Evolutionary conservation across 257 asterid genomes (phyloP).

Genomic region (Solanum lignicaule): DNA sequence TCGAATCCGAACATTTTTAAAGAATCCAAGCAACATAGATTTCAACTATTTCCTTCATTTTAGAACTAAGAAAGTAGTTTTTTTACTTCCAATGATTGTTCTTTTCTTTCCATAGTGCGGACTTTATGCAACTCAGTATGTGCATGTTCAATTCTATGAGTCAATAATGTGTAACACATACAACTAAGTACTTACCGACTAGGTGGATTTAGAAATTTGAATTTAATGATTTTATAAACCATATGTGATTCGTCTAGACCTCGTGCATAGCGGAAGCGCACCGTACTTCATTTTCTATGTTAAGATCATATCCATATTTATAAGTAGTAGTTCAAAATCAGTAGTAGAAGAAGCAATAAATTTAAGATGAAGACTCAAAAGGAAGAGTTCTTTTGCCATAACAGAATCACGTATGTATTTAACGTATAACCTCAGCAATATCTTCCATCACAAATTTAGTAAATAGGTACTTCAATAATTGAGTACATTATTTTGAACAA

Average conservation of each 20-base stretch:
- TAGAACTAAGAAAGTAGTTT: background rate
- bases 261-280: background rate
- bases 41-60: background rate
- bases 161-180: background rate
- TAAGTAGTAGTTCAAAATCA: background rate
- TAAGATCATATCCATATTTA: background rate
- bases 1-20: too few species aligned
- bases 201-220: background rate
- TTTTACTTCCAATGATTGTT: background rate
- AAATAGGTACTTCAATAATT: too few species aligned
- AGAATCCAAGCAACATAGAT: background rate
- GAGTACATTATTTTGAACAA: too few species aligned
- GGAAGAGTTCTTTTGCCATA: background rate
- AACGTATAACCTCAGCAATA: background rate
- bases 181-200: background rate
- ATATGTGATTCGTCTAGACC: background rate
- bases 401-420: background rate
- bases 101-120: background rate
- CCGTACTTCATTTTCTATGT: background rate
- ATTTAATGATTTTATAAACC: background rate
- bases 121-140: background rate
- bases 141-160: background rate
- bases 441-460: background rate
- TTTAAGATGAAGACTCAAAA: background rate
- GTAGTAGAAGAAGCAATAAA: background rate